Conservation (phyloP, 257 asterid species). For the Osmanthus fragrans region DNA sequence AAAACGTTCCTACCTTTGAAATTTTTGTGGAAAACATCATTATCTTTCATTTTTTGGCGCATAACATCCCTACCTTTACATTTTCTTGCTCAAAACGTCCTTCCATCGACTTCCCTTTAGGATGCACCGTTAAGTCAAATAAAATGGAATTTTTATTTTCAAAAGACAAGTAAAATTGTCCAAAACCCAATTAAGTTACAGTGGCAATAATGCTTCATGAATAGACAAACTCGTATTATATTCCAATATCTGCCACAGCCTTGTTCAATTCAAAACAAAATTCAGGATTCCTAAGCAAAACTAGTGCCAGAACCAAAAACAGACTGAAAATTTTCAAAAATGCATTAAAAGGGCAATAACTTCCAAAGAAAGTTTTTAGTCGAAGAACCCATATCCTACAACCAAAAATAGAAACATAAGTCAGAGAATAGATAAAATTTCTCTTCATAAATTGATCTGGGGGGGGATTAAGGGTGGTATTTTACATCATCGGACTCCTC, state of each 20-base stretch:
- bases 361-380: conserved; percentile 16
- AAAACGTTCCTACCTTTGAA: too few relatives aligned
- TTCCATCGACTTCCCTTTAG: too few relatives aligned
- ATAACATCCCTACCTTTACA: too few relatives aligned
- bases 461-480: neutral
- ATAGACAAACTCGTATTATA: neutral
- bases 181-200: too few relatives aligned
- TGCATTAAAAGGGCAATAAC: neutral
- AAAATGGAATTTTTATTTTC: too few relatives aligned
- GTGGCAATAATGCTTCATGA: too few relatives aligned
- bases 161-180: too few relatives aligned
- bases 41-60: too few relatives aligned
- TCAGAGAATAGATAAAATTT: neutral
- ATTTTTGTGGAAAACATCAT: too few relatives aligned
- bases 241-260: neutral
- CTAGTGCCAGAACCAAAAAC: neutral
- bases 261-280: conserved; percentile 5
- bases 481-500: conserved; percentile 34
- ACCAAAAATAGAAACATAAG: neutral
- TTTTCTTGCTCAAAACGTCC: too few relatives aligned
- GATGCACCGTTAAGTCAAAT: too few relatives aligned
- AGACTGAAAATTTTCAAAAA: neutral
- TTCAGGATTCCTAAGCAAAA: conserved; percentile 9
- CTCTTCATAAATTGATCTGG: neutral
- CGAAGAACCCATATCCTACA: conserved; percentile 53